Base-by-base conservation (phyloP, 495 filamentous ascomycete species). In the Apodospora peruviana region DNA sequence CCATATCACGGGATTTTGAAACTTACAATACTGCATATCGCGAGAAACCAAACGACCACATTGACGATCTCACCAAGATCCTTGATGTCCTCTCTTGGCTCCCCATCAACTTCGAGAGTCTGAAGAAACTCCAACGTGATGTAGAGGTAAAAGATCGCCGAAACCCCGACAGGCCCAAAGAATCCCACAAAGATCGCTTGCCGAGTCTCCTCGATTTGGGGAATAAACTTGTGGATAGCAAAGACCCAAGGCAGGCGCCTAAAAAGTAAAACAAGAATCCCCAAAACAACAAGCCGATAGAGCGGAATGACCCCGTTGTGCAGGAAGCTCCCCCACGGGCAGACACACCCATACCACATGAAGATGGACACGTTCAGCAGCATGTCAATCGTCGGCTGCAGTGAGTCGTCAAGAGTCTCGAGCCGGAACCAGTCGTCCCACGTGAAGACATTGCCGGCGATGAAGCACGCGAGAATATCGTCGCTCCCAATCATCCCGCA, bases 91-190 rank as follows among this genome's bases (percentile, higher is more conserved):
- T 69, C 73, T 24, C 88, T 77, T 17, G 80, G 65, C 24, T 75
- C 56, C 2, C 78, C 84, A 46, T 67, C 64, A 47, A 84, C 74
- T 3, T 84, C 71, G 43, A 87, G 69, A 1, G 58, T 64, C 12
- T 66, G 56, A 12, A 88, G 53, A 52, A 87, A 95, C 35, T 91
- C 85, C 1, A 85, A 69, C 27, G 77, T 82, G 55, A 95, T 71
- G 53, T 88, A 91, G 18, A 95, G 75, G 60, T 96, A 96, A 66
- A 95, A 96, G 37, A 96, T 77, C 3, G 90, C 89, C 38, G 85
- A 88, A 5, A 96, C 88, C n/a, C 91, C 91, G 50, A 97, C 91
- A 10, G 90, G 91, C 0, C 91, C 91, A 56, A 96, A 96, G 73
- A 95, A 95, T 4, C 90, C 91, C 24, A 90, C 86, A 53, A 95